phyloP scores from a whole-genome alignment of 192 early-diverging fungal species.

The Coemansia sp. region DNA sequence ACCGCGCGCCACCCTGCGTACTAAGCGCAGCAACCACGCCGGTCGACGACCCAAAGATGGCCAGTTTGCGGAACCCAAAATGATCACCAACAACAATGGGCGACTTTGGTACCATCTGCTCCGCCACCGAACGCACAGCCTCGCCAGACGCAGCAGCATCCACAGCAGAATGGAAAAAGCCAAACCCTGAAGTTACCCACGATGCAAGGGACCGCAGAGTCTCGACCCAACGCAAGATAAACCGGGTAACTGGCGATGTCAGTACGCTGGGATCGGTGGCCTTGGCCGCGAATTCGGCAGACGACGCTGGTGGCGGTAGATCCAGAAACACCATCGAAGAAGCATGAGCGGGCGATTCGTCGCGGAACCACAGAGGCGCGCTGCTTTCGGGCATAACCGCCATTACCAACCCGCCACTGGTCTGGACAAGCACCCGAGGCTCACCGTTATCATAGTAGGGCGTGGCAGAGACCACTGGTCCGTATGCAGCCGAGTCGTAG shows the following conservation, averaged over 20 bases:
- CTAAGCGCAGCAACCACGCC: constrained; percentile 86
- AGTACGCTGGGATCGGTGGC: constrained; percentile 56
- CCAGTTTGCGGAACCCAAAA: constrained; percentile 86
- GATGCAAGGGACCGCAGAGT: constrained; percentile 42
- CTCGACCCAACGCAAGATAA: constrained; percentile 61
- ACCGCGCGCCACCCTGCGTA: constrained; percentile 69
- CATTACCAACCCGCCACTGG: constrained; percentile 60
- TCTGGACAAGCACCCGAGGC: constrained; percentile 57
- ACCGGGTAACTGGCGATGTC: constrained; percentile 62
- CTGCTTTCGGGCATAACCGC: constrained; percentile 49
- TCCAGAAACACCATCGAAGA: constrained; percentile 76
- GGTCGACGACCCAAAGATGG: constrained; percentile 72
- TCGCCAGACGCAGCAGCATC: constrained; percentile 3
- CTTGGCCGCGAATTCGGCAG: constrained; percentile 38
- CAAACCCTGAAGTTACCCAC: constrained; percentile 54
- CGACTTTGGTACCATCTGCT: constrained; percentile 2
- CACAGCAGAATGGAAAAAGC: constrained; percentile 29
- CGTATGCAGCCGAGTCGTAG: constrained; percentile 46
- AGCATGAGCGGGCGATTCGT: constrained; percentile 79
- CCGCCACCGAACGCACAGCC: constrained; percentile 9
- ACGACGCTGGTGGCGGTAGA: constrained; percentile 64
- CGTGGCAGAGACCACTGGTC: constrained; percentile 27
- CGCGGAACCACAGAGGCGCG: constrained; percentile 72
- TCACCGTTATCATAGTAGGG: constrained; percentile 15
- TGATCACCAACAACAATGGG: constrained; percentile 32